Base-by-base conservation (phyloP, 1,284 basidiomycete species). In the Pseudozyma tsukubaensis region DNA sequence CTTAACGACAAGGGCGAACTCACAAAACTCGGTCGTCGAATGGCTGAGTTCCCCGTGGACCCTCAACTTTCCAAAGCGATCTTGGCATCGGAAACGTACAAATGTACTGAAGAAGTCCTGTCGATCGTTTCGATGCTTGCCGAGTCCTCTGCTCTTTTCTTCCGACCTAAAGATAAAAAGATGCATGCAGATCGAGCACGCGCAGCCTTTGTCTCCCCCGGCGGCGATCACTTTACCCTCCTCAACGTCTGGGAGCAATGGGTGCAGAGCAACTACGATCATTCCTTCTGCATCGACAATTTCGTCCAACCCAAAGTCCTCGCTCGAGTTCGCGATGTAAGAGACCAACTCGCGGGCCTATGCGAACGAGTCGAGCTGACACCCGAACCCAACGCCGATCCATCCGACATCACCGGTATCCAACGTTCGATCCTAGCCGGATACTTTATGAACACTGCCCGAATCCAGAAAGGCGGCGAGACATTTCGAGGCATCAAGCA, bases 11-110 rank as follows among this genome's bases (percentile, higher is more conserved):
- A 92, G 65, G 97, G 97, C 13, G 95, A 99, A 85, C 86, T 99
- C 72, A 99, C 97, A 12, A 94, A 97, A 83, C 88, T 99, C 24
- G 97, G 97, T 1, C 88, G 97, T 59, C 87, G 94, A 50, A 99
- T 99, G 97, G 96, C 96, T 5, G 97, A 99, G 85, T 99, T 99
- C 86, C 96, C 96, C 6, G 93, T 98, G 9, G 97, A 99, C 81
- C 97, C 97, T 3, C 97, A 97, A 92, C 87, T 99, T 77, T 94
- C 92, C 43, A 98, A 98, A 85, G 91, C 92, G 2, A 97, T 99
- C 82, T 94, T 99, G 68, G 92, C 94, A 40, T 95, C 93, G 80
- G 97, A 98, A 85, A 89, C 91, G 71, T 97, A 94, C 86, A 87
- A 89, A n/a, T 98, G 96, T 85, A 98, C 96, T 0, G 95, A 98